Percentiles rank a stretch among this genome's conserved stretches.
These are phyloP conservation scores for Suillus alpinus DNA, from an alignment of 768 basidiomycete species.

Conservation along the genomic window DNA sequence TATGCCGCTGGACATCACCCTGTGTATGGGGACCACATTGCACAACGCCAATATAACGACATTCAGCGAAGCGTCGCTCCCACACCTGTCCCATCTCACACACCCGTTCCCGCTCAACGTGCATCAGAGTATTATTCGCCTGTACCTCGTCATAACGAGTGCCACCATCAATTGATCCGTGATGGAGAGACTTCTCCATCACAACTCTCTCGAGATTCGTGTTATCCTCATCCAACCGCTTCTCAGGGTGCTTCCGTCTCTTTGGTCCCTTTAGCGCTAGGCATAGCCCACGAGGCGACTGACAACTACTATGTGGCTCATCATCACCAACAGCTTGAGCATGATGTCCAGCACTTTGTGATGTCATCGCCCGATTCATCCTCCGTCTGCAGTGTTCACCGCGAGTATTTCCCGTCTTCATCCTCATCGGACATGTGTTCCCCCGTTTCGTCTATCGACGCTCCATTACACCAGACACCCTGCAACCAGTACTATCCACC, in stretches of 20 bases:
- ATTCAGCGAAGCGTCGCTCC: slow-evolving; percentile 28
- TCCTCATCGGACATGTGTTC: slow-evolving; percentile 19
- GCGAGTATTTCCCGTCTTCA: slow-evolving; percentile 25
- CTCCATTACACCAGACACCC: slow-evolving; percentile 19
- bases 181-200: slow-evolving; percentile 1
- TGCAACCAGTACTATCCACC: slow-evolving; percentile 26
- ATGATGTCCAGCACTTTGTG: slow-evolving; percentile 23
- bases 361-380: slow-evolving; percentile 29
- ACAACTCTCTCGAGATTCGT: not conserved
- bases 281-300: not conserved
- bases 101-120: slow-evolving; percentile 27
- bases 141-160: slow-evolving; percentile 11
- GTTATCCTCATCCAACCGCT: not conserved
- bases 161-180: not conserved
- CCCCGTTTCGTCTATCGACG: slow-evolving; percentile 28
- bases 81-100: slow-evolving; percentile 24
- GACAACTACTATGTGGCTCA: not conserved
- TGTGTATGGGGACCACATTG: slow-evolving; percentile 21
- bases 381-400: slow-evolving; percentile 24
- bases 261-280: not conserved
- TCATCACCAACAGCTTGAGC: slow-evolving; percentile 22
- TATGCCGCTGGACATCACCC: slow-evolving; percentile 24
- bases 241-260: slow-evolving; percentile 1
- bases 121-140: slow-evolving; percentile 35
- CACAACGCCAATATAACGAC: slow-evolving; percentile 28